Evolutionary conservation across 345 rosid species (phyloP).

Genomic region (Garcia nutans): DNA sequence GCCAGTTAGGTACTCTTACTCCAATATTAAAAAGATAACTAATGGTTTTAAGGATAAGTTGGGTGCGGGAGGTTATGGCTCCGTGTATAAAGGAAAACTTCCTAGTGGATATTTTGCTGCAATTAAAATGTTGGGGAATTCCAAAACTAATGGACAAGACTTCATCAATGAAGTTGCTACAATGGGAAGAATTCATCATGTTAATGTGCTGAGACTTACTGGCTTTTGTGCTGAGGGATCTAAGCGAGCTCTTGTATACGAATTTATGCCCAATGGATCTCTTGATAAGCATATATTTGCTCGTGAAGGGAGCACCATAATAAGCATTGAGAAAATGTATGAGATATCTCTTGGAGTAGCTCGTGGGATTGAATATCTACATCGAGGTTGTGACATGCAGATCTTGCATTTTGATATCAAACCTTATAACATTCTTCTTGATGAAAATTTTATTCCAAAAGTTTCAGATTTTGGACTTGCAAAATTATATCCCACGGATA

Average conservation of each 20-base stretch:
- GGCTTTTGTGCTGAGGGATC: conserved; percentile 12
- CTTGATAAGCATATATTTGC: conserved; percentile 6
- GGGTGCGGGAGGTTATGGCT: not conserved
- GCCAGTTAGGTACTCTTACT: conserved; percentile 1
- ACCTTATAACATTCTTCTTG: not conserved
- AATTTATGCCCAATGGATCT: conserved; percentile 7
- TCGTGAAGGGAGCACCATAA: not conserved
- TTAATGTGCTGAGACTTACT: not conserved
- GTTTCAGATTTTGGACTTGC: conserved; percentile 9
- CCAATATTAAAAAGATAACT: not conserved
- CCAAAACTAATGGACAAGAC: not conserved
- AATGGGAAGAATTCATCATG: conserved; percentile 1
- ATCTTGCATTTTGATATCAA: conserved; percentile 5
- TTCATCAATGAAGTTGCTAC: conserved; percentile 6
- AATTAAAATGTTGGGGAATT: not conserved
- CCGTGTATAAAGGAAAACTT: not conserved
- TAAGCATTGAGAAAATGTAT: not conserved
- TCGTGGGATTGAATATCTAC: conserved; percentile 4
- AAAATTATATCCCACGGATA: not conserved
- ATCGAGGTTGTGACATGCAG: conserved; percentile 9
- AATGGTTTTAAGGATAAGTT: not conserved
- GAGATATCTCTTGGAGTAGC: conserved; percentile 7
- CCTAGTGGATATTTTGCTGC: not conserved
- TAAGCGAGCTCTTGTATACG: conserved; percentile 1
- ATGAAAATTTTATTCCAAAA: conserved; percentile 2